Evolutionary conservation across 768 basidiomycete genomes (phyloP).

Genomic region (Tephrocybe sp.): DNA sequence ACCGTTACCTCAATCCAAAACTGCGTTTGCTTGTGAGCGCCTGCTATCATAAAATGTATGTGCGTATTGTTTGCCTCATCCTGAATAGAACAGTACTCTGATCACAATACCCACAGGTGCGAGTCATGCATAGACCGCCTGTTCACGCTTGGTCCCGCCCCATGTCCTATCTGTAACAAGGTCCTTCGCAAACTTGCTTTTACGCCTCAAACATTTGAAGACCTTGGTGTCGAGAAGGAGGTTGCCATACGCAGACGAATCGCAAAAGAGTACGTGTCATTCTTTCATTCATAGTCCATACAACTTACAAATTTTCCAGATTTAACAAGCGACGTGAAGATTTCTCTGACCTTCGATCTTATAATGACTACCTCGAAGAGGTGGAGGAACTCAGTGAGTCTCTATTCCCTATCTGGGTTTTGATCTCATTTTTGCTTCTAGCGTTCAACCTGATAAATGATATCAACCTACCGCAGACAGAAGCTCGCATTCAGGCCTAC

Average conservation of each 20-base stretch:
- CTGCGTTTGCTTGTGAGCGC: constrained; percentile 90
- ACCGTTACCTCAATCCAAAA: constrained; percentile 93
- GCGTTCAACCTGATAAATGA: constrained; percentile 96
- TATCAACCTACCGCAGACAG: constrained; percentile 75
- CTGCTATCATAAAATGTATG: constrained; percentile 98
- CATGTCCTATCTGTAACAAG: constrained; percentile 91
- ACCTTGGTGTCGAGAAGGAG: constrained; percentile 91
- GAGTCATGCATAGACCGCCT: constrained; percentile 97
- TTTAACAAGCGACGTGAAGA: constrained; percentile 95
- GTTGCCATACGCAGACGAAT: constrained; percentile 85
- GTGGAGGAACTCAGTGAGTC: constrained; percentile 79
- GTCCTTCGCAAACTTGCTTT: constrained; percentile 92
- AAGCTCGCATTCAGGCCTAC: constrained; percentile 77
- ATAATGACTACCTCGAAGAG: constrained; percentile 95
- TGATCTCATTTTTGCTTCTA: constrained; percentile 26
- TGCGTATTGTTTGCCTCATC: constrained; percentile 8
- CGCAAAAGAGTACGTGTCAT: constrained; percentile 72
- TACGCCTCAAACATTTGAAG: constrained; percentile 92
- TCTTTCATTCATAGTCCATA: neutral
- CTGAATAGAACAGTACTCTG: neutral
- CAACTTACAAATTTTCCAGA: constrained; percentile 35
- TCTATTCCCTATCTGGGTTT: constrained; percentile 7
- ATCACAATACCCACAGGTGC: constrained; percentile 57
- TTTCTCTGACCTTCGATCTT: constrained; percentile 72
- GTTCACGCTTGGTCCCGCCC: constrained; percentile 93